Base-by-base conservation (phyloP, 2,329 filamentous ascomycete genomes). In the Aspergillus eucalypticola region DNA sequence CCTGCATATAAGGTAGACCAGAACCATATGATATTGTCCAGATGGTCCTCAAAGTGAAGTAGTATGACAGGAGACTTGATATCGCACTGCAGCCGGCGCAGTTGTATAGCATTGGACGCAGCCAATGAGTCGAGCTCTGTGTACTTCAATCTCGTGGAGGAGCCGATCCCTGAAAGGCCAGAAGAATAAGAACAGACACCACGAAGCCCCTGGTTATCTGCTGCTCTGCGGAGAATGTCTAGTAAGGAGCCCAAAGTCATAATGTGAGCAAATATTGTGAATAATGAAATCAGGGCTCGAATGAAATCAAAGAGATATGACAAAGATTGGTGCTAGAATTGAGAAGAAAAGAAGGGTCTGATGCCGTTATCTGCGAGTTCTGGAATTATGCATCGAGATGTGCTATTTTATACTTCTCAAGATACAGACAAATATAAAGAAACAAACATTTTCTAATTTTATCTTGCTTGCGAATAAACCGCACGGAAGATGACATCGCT, bases 11-110 rank as follows among this genome's bases (percentile, higher is more conserved):
- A 60, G 1, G 71, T 66, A 5, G 76, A 66, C 78, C 78, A 81
- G 52, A 79, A 75, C 77, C 76, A 80, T 5, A 71, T 53, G 3
- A 79, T 72, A 23, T 66, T 71, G 19, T 79, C 73, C 23, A 66
- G 23, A 39, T 79, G 73, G 15, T 69, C 66, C 17, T 78, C 67
- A 23, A 79, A 73, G 60, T 79, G 74, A 6, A 70, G 50, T 3
- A 53, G 50, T n/a, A 53, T 23, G 19, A 39, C 39, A 23, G 35
- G 7, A 25, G 29, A 52, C 32, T 35, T 13, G 19, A 10, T 8
- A 32, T 21, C 32, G 11, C 32, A 35, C 32, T n/a, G 32, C 50
- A n/a, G 50, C 32, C 29, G 32, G 10, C n/a, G 21, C 4, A 53
- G 11, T 15, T 23, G 5, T 8, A 11, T 39, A 13, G 10, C 10